Conservation (phyloP, 2,329 filamentous ascomycete genomes). For the Pseudocercospora musae region DNA sequence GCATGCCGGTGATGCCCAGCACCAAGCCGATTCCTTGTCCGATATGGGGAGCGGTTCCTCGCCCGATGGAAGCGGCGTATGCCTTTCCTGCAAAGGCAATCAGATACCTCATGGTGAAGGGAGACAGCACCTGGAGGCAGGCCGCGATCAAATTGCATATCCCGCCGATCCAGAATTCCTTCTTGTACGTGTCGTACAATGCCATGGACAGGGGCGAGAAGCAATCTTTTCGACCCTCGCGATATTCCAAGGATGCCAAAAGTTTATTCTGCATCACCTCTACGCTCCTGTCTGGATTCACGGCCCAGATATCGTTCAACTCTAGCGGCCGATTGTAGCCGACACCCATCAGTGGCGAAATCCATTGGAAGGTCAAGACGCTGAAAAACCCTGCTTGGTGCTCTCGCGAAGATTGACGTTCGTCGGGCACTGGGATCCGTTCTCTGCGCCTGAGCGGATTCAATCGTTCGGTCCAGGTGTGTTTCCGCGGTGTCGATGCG, state of each 20-base stretch:
- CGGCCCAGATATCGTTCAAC: slow-evolving; percentile 78
- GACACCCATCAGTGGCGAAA: slow-evolving; percentile 77
- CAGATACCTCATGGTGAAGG: slow-evolving; percentile 79
- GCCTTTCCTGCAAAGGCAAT: slow-evolving; percentile 82
- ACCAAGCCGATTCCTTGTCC: slow-evolving; percentile 77
- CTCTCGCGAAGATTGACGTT: slow-evolving; percentile 61
- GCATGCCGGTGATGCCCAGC: slow-evolving; percentile 80
- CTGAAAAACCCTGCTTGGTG: slow-evolving; percentile 72
- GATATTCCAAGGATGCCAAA: slow-evolving; percentile 64
- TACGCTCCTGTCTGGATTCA: slow-evolving; percentile 76
- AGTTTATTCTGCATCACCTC: slow-evolving; percentile 66
- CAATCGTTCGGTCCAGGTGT: slow-evolving; percentile 60
- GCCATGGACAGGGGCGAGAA: slow-evolving; percentile 67
- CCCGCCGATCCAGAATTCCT: slow-evolving; percentile 84
- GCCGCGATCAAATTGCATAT: slow-evolving; percentile 69
- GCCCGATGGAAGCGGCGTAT: slow-evolving; percentile 57
- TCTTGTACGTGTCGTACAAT: slow-evolving; percentile 79
- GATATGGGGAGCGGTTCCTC: slow-evolving; percentile 62
- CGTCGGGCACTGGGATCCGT: slow-evolving; percentile 55
- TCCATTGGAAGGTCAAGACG: slow-evolving; percentile 81
- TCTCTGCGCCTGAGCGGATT: slow-evolving; percentile 49
- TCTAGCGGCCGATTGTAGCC: slow-evolving; percentile 85
- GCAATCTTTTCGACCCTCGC: slow-evolving; percentile 64
- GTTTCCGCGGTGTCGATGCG: slow-evolving; percentile 37
- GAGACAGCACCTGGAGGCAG: slow-evolving; percentile 72